Evolutionary conservation across 2,329 filamentous ascomycete species (phyloP).

Genomic region (Fusarium sacchari): DNA sequence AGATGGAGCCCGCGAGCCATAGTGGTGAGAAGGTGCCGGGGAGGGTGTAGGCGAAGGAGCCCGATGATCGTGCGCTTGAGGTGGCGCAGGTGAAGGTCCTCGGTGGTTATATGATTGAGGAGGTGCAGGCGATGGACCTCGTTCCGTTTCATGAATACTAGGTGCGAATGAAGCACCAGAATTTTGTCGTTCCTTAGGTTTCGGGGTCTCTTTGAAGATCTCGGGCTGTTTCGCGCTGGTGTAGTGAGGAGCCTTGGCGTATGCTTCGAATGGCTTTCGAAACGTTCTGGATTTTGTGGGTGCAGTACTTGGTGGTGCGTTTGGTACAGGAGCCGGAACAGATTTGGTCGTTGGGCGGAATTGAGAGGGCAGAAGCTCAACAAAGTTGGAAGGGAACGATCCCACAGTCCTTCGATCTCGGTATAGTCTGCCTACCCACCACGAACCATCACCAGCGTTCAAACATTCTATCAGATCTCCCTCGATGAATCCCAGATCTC

Average conservation of each 20-base stretch:
- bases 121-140: conserved; percentile 40
- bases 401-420: conserved; percentile 92
- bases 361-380: conserved; percentile 84
- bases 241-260: conserved; percentile 73
- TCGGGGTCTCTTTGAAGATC: conserved; percentile 60
- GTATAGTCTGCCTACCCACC: conserved; percentile 95
- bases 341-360: conserved; percentile 80
- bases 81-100: conserved; percentile 24
- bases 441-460: conserved; percentile 96
- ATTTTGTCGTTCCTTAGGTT: conserved; percentile 52
- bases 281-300: conserved; percentile 71
- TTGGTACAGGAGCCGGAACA: conserved; percentile 66
- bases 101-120: conserved; percentile 31
- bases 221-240: conserved; percentile 70
- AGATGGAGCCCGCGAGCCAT: conserved; percentile 47
- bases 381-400: conserved; percentile 96
- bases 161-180: conserved; percentile 52
- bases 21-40: conserved; percentile 45
- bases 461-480: conserved; percentile 98
- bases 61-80: conserved; percentile 26
- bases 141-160: conserved; percentile 39
- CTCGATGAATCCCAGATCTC: conserved; percentile 95
- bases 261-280: conserved; percentile 74
- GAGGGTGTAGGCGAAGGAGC: conserved; percentile 49
- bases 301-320: conserved; percentile 63